Base-by-base conservation (phyloP, 1,139 yeast genomes). In the Kurtzmaniella quercitrusa region DNA sequence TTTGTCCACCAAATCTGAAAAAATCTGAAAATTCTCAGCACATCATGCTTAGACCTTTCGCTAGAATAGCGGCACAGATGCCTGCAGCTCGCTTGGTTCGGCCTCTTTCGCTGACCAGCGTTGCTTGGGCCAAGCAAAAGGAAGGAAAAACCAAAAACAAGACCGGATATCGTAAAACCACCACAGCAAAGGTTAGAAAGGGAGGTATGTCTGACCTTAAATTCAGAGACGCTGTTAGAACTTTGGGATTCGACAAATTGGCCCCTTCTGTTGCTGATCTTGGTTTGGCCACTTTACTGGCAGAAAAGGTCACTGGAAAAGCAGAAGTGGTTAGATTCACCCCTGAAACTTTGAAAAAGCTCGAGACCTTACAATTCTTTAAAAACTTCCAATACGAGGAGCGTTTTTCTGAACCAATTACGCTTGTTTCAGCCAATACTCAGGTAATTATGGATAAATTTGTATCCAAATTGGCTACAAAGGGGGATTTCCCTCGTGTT, bases 301-400 rank as follows among this genome's bases (percentile, higher is more conserved):
- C 45, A 42, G 34, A 47, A 42, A 1, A 36, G 42, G 1, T 45
- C 57, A 33, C 45, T 39, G 45, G 16, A 33, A 47, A 48, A 15
- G 39, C 54, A 12, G 45, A 49, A n/a, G 56, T 70, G 2, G 61
- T 58, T 17, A 57, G 54, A 28, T 71, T 63, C 50, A 49, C 56
- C 16, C 37, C 50, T 1, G 38, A 41, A 3, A 46, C 59, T 8
- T 59, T 59, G 45, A 39, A 49, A 20, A 53, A 54, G 16, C 65
- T 80, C 48, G 53, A 53, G 16, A 51, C 56, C 19, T 58, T 80
- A 41, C 85, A 85, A 15, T 65, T 81, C 0, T 84, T 84, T 60
- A 78, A 78, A 52, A 81, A 78, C 50, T 71, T 68, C 49, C 93
- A 84, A 60, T 80, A 73, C 56, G 78, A 79, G 50, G 93, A 84